These are phyloP conservation scores for Pythium guiyangense DNA, from an alignment of 352 stramenopile species.

Conservation along the genomic window DNA sequence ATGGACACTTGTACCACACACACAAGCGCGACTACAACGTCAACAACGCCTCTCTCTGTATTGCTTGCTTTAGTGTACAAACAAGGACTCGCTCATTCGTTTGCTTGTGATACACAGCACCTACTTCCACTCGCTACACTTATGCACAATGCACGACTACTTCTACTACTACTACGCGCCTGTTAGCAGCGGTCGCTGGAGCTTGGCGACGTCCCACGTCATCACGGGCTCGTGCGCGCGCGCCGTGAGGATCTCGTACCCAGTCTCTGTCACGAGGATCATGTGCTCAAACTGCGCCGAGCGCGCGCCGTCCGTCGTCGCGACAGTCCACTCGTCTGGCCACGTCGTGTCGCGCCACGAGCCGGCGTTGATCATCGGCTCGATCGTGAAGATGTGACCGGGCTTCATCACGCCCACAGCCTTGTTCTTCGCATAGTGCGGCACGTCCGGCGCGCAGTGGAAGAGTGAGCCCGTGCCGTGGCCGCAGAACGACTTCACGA, in stretches of 20 bases:
- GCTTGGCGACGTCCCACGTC: constrained; percentile 77
- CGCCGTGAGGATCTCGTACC: constrained; percentile 96
- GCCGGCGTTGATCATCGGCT: constrained; percentile 99
- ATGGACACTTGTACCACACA: too few species aligned
- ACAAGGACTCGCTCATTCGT: too few species aligned
- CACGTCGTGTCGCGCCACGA: constrained; percentile 90
- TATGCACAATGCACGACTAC: too few species aligned
- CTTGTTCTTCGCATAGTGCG: constrained; percentile 99
- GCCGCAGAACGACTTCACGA: constrained; percentile 97
- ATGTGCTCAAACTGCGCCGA: constrained; percentile 98
- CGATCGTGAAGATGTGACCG: constrained; percentile 99
- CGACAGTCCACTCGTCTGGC: constrained; percentile 98
- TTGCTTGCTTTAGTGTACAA: too few species aligned
- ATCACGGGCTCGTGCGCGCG: constrained; percentile 84
- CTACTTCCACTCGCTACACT: too few species aligned
- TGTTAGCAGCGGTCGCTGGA: constrained; percentile 67
- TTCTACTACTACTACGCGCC: too few species aligned
- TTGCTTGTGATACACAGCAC: too few species aligned
- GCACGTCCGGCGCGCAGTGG: constrained; percentile 96
- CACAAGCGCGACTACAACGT: too few species aligned
- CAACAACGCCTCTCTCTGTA: too few species aligned
- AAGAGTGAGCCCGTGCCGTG: constrained; percentile 97
- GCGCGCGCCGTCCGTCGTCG: constrained; percentile 93
- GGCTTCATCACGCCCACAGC: constrained; percentile 95
- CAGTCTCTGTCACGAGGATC: constrained; percentile 97